These are phyloP conservation scores for Rhodotorula mucilaginosa DNA, from an alignment of 1,284 basidiomycete species.

Conservation along the genomic window DNA sequence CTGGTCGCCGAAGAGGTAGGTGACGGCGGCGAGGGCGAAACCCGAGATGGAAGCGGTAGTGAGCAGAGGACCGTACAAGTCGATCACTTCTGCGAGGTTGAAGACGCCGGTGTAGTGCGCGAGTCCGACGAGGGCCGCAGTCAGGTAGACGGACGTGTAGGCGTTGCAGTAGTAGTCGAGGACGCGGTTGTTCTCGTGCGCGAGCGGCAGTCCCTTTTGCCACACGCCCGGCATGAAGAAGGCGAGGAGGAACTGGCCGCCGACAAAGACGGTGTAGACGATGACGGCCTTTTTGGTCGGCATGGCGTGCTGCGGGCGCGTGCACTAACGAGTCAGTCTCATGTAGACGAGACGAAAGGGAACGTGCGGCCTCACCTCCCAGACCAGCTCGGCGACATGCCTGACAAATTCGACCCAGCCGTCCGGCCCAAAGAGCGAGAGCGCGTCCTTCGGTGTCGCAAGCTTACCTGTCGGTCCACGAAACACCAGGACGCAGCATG, in stretches of 20 bases:
- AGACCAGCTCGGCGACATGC: constrained; percentile 36
- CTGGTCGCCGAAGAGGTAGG: constrained; percentile 74
- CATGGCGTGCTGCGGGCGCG: constrained; percentile 69
- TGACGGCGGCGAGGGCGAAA: constrained; percentile 73
- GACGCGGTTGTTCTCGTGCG: constrained; percentile 85
- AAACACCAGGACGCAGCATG: not conserved
- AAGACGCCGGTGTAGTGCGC: constrained; percentile 82
- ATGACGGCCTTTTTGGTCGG: constrained; percentile 84
- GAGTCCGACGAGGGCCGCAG: constrained; percentile 69
- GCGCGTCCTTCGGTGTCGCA: constrained; percentile 12
- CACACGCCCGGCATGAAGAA: constrained; percentile 85
- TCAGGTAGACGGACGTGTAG: constrained; percentile 79
- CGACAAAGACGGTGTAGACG: constrained; percentile 83
- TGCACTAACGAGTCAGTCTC: not conserved
- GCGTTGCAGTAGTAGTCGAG: constrained; percentile 98
- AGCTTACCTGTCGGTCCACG: constrained; percentile 24
- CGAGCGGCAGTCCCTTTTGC: constrained; percentile 91
- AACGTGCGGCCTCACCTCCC: constrained; percentile 17
- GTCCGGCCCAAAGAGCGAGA: constrained; percentile 24
- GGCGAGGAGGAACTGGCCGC: constrained; percentile 86
- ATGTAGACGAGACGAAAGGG: not conserved
- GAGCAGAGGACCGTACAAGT: constrained; percentile 96
- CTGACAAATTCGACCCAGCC: constrained; percentile 37
- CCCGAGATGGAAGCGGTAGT: constrained; percentile 90
- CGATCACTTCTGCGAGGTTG: constrained; percentile 90